Percentiles rank a stretch among this genome's conserved stretches.
These are phyloP conservation scores for Phyllosticta ampelicida DNA, from an alignment of 2,329 filamentous ascomycete genomes.

Conservation along the genomic window DNA sequence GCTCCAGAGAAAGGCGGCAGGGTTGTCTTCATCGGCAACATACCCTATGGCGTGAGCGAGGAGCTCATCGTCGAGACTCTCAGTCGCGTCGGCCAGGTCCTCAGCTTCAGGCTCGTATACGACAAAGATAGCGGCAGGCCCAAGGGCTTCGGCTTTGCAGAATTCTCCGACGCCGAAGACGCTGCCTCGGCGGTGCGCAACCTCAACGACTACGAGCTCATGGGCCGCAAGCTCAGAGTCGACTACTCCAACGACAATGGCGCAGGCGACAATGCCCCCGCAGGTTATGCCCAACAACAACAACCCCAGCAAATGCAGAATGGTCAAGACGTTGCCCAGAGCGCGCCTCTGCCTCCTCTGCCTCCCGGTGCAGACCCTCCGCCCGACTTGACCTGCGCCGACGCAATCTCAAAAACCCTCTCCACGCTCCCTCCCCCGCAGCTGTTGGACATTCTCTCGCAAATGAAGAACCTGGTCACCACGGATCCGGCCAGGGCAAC, in stretches of 20 bases:
- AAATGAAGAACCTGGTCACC: slow-evolving; percentile 86
- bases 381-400: slow-evolving; percentile 70
- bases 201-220: slow-evolving; percentile 88
- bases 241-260: slow-evolving; percentile 93
- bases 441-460: slow-evolving; percentile 81
- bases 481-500: slow-evolving; percentile 73
- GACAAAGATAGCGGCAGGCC: slow-evolving; percentile 90
- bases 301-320: slow-evolving; percentile 24
- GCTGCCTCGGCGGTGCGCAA: slow-evolving; percentile 92
- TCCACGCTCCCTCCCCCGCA: slow-evolving; percentile 77
- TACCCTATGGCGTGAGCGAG: slow-evolving; percentile 84
- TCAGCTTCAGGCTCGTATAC: slow-evolving; percentile 88
- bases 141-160: slow-evolving; percentile 93
- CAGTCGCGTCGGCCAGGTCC: slow-evolving; percentile 75
- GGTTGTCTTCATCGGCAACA: slow-evolving; percentile 78
- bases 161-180: slow-evolving; percentile 85
- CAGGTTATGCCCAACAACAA: slow-evolving; percentile 28
- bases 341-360: slow-evolving; percentile 57
- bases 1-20: slow-evolving; percentile 65
- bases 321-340: slow-evolving; percentile 33
- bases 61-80: slow-evolving; percentile 95
- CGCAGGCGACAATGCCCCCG: slow-evolving; percentile 31
- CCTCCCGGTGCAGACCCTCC: slow-evolving; percentile 78
- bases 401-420: slow-evolving; percentile 86
- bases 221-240: slow-evolving; percentile 86